Evolutionary conservation across 2,329 filamentous ascomycete species (phyloP).

Genomic region (Nemania bipapillata): DNA sequence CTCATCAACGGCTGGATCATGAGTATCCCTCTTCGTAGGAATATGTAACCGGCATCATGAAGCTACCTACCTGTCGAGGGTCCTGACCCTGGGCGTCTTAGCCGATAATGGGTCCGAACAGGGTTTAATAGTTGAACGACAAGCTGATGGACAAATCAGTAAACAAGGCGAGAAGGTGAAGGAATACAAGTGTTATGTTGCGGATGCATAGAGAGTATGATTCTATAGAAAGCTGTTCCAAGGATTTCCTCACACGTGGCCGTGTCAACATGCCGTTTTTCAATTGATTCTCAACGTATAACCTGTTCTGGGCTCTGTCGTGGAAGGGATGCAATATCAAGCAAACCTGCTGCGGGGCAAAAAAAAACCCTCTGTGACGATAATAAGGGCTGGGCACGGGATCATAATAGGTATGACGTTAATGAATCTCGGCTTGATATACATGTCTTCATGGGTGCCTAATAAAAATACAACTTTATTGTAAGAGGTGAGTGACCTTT

Average conservation of each 20-base stretch:
- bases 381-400: not conserved
- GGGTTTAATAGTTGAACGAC: not conserved
- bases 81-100: not conserved
- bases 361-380: slow-evolving; percentile 21
- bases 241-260: not conserved
- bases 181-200: not conserved
- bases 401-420: slow-evolving; percentile 20
- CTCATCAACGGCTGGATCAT: slow-evolving; percentile 9
- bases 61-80: slow-evolving; percentile 10
- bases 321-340: not conserved
- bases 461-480: not conserved
- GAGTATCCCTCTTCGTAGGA: slow-evolving; percentile 2
- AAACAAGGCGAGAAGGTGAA: too few relatives aligned
- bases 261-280: slow-evolving; percentile 1
- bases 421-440: not conserved
- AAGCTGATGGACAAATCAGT: not conserved
- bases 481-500: not conserved
- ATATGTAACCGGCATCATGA: slow-evolving; percentile 8
- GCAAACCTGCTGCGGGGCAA: slow-evolving; percentile 26
- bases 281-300: slow-evolving; percentile 2
- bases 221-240: not conserved
- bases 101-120: not conserved
- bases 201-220: not conserved
- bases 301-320: not conserved
- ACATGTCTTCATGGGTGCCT: not conserved